Evolutionary conservation across 139 green algal species (phyloP).

Genomic region (Spirogloea muscicola): DNA sequence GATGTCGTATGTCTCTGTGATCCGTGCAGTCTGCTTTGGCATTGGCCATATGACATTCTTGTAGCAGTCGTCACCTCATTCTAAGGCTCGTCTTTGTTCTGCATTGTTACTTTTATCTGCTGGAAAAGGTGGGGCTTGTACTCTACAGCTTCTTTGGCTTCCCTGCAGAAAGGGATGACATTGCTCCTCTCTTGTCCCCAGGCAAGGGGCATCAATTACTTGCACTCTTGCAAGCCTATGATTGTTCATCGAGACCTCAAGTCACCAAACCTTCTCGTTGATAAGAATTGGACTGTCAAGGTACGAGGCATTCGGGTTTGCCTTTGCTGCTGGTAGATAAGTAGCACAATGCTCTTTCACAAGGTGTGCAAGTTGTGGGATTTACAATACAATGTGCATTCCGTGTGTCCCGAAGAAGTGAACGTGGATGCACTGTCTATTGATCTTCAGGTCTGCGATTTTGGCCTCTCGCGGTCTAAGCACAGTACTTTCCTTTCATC

Average conservation of each 20-base stretch:
- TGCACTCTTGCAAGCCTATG: constrained; percentile 68
- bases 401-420: too few relatives aligned
- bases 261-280: constrained; percentile 65
- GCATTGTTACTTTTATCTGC: not conserved
- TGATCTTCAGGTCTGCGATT: constrained; percentile 72
- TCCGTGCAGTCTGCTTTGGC: not conserved
- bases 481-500: constrained; percentile 47
- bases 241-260: constrained; percentile 84
- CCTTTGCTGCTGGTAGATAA: too few relatives aligned
- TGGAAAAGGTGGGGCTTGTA: not conserved
- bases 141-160: not conserved
- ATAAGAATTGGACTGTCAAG: constrained; percentile 84
- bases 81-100: not conserved
- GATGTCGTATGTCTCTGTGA: constrained; percentile 20
- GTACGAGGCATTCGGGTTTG: too few relatives aligned
- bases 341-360: too few relatives aligned
- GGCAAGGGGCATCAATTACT: constrained; percentile 57
- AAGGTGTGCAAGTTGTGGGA: too few relatives aligned
- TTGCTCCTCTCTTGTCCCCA: not conserved
- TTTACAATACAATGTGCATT: too few relatives aligned
- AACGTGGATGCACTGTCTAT: too few relatives aligned
- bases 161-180: not conserved
- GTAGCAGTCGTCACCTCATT: not conserved
- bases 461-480: constrained; percentile 32
- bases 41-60: not conserved